Conservation (phyloP, 495 filamentous ascomycete genomes). For the Sabuloglossum arenarium region DNA sequence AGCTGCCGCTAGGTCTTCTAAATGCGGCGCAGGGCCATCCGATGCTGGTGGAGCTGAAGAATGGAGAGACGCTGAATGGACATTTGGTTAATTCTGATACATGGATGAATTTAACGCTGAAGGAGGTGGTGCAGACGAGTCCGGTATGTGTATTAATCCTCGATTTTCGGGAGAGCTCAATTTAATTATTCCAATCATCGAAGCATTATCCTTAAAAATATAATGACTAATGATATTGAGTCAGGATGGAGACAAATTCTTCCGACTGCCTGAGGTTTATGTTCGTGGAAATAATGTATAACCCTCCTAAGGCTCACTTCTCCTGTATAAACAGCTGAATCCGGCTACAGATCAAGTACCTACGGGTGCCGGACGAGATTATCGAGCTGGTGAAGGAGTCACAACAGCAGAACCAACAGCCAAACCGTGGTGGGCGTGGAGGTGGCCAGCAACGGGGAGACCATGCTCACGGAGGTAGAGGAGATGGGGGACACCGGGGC, state of each 20-base stretch:
- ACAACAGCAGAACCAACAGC: conserved; percentile 41
- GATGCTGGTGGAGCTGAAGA: conserved; percentile 98
- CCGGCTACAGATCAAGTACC: conserved; percentile 72
- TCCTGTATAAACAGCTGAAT: neutral
- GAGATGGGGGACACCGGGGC: conserved; percentile 33
- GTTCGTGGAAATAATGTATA: conserved; percentile 91
- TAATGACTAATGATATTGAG: neutral
- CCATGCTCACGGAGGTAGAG: conserved; percentile 29
- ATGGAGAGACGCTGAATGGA: conserved; percentile 92
- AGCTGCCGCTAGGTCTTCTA: conserved; percentile 85
- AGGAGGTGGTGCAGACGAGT: conserved; percentile 94
- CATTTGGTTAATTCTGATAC: conserved; percentile 92
- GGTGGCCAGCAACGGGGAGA: conserved; percentile 42
- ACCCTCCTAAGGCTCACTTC: conserved; percentile 9
- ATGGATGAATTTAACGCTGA: conserved; percentile 97
- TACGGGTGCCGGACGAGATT: conserved; percentile 87
- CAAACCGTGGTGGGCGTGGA: conserved; percentile 41
- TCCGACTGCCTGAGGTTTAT: conserved; percentile 78
- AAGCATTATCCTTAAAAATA: too few relatives aligned
- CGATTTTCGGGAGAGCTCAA: neutral
- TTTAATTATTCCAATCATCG: too few relatives aligned
- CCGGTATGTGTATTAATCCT: conserved; percentile 24
- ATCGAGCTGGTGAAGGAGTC: conserved; percentile 87
- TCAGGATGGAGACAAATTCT: conserved; percentile 81
- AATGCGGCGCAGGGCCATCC: conserved; percentile 94